A percentile compares a stretch with the other conserved stretches of the same genome.
phyloP scores from a whole-genome alignment of 2,329 filamentous ascomycete species.

The Pyricularia pennisetigena region DNA sequence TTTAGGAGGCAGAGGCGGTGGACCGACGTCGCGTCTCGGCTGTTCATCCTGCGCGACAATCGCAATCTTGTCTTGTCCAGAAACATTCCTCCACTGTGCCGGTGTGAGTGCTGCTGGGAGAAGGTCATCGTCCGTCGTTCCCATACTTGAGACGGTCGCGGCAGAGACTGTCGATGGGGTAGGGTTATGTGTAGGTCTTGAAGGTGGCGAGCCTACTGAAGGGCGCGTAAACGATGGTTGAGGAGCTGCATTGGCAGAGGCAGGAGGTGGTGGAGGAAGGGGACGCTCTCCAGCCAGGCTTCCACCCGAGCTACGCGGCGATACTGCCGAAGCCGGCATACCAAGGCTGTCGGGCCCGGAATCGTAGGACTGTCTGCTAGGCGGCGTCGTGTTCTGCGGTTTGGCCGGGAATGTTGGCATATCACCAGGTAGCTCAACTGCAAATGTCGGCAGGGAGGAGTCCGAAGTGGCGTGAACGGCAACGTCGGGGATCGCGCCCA shows the following conservation, averaged over 20 bases:
- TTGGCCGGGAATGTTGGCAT: slow-evolving; percentile 29
- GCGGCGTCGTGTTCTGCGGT: slow-evolving; percentile 20
- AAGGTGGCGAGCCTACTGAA: slow-evolving; percentile 18
- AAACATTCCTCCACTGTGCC: slow-evolving; percentile 45
- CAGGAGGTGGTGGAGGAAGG: slow-evolving; percentile 18
- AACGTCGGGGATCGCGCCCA: slow-evolving; percentile 30
- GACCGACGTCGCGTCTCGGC: slow-evolving; percentile 33
- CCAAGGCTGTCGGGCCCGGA: slow-evolving; percentile 42
- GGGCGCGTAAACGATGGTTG: slow-evolving; percentile 18
- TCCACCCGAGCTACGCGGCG: slow-evolving; percentile 42
- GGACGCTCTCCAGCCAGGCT: slow-evolving; percentile 22
- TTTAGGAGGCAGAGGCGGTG: slow-evolving; percentile 69
- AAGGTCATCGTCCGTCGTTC: slow-evolving; percentile 28
- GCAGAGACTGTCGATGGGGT: not conserved
- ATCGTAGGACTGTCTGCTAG: slow-evolving; percentile 45
- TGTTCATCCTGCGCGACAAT: slow-evolving; percentile 51
- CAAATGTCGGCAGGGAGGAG: slow-evolving; percentile 33
- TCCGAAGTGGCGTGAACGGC: slow-evolving; percentile 27
- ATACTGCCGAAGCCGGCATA: slow-evolving; percentile 25
- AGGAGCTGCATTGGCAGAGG: slow-evolving; percentile 19
- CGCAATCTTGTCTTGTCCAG: slow-evolving; percentile 58
- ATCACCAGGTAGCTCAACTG: slow-evolving; percentile 49
- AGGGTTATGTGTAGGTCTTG: slow-evolving; percentile 12
- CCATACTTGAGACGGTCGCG: slow-evolving; percentile 8
- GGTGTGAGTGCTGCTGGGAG: slow-evolving; percentile 47